Conservation (phyloP, 2,329 filamentous ascomycete species). For the Sphaerostilbella broomeana region DNA sequence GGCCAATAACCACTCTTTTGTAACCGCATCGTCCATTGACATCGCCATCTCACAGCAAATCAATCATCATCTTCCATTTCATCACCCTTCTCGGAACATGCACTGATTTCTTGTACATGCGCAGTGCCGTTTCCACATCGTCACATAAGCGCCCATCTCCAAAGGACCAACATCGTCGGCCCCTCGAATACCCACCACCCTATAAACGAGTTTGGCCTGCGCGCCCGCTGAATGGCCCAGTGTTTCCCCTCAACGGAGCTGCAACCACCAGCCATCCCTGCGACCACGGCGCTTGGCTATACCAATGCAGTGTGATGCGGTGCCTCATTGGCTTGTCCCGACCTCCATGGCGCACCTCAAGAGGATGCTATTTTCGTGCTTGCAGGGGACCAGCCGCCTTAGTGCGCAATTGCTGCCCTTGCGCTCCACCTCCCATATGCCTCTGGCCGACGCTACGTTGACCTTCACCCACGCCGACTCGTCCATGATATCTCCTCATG, state of each 20-base stretch:
- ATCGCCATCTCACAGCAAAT: no score
- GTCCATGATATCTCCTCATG: constrained; percentile 8
- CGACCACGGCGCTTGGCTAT: constrained; percentile 10
- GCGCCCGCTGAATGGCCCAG: constrained; percentile 2
- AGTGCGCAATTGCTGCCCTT: background rate
- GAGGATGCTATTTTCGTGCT: constrained; percentile 12
- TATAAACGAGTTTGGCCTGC: constrained; percentile 5
- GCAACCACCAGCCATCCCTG: constrained; percentile 7
- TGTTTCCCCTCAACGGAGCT: constrained; percentile 9
- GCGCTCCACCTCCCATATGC: constrained; percentile 4
- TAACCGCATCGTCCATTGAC: no score
- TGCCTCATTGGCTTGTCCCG: constrained; percentile 6
- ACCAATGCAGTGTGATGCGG: constrained; percentile 12
- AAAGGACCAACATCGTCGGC: constrained; percentile 7
- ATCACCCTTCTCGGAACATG: no score
- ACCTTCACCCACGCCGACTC: constrained; percentile 3
- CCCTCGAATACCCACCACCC: constrained; percentile 5
- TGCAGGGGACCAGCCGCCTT: constrained; percentile 4
- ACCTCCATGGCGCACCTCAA: background rate
- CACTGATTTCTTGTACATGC: no score
- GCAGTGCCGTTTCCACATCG: no score
- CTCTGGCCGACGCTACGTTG: constrained; percentile 2
- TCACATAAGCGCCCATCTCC: constrained; percentile 12
- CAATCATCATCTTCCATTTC: no score
- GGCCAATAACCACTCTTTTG: no score